Evolutionary conservation across 139 green algal species (phyloP), one percentile per base, ranked within the genome.

Genomic region (Micractinium conductrix): DNA sequence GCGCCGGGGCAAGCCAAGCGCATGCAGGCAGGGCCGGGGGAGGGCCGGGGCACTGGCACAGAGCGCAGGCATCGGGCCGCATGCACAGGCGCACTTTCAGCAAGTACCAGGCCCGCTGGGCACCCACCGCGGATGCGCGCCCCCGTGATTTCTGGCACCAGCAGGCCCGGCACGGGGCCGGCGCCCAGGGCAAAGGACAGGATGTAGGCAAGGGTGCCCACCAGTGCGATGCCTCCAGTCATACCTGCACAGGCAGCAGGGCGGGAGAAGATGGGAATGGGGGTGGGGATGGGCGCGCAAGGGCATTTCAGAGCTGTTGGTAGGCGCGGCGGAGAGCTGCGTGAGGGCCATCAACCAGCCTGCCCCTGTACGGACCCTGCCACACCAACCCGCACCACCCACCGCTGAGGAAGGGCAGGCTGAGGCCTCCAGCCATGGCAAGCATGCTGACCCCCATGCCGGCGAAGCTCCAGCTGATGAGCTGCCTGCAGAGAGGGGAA

Each of bases 91-190:
- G n/a, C n/a, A n/a, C n/a, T n/a, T n/a, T n/a, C n/a, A n/a, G n/a
- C n/a, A n/a, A n/a, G n/a, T n/a, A n/a, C n/a, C n/a, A n/a, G n/a
- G n/a, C n/a, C n/a, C n/a, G n/a, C n/a, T n/a, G n/a, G n/a, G n/a
- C n/a, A 21, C 89, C 72, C 89, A 94, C 95, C 95, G 85, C 96
- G 87, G 14, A 98, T 94, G 58, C 87, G 85, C 0, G 88, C 88
- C 6, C 92, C 86, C 74, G 95, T 97, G 71, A 99, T 94, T 89
- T 99, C 97, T 2, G 95, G 93, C 21, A 98, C 89, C 40, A 99
- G 91, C 40, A 99, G 89, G 5, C 90, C 96, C 0, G 96, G 95
- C 37, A 99, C 94, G 19, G 97, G 96, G 2, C 97, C 97, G 1
- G 92, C 95, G 0, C 97, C 97, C 55, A 99, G 67, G 0, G 95